These are phyloP conservation scores for Sporothrix globosa DNA, from an alignment of 2,329 filamentous ascomycete species.

Conservation along the genomic window DNA sequence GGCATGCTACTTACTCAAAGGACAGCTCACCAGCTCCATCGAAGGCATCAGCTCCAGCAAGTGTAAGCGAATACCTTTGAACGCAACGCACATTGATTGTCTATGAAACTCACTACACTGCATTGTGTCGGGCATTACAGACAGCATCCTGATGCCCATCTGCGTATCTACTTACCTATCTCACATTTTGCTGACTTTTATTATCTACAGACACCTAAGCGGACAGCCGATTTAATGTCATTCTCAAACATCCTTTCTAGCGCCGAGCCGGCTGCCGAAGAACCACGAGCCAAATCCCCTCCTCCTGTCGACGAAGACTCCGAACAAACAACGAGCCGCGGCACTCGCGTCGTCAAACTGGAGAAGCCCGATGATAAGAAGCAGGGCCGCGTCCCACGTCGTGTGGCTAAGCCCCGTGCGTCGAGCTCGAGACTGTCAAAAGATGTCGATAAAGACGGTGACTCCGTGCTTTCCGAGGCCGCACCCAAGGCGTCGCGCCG, in stretches of 20 bases:
- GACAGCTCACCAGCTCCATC: conserved; percentile 49
- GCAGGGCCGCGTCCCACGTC: conserved; percentile 28
- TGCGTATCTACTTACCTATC: not conserved
- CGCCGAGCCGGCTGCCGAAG: conserved; percentile 64
- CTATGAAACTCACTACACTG: no score
- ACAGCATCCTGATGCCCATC: not conserved
- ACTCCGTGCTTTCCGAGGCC: conserved; percentile 40
- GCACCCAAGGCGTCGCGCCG: conserved; percentile 55
- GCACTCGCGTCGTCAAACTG: conserved; percentile 35
- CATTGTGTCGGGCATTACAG: no score
- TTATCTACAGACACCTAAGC: conserved; percentile 63
- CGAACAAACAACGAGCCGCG: conserved; percentile 28
- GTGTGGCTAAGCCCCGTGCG: conserved; percentile 34
- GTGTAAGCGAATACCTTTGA: conserved; percentile 42
- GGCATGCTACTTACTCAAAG: conserved; percentile 43
- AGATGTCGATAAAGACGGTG: conserved; percentile 55
- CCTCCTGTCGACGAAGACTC: conserved; percentile 36
- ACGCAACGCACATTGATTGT: not conserved
- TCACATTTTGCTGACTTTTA: not conserved
- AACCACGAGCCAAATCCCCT: conserved; percentile 54
- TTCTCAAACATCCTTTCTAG: conserved; percentile 93
- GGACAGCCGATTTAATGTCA: conserved; percentile 86
- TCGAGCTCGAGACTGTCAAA: conserved; percentile 46
- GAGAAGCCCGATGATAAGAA: conserved; percentile 38
- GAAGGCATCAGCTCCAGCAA: conserved; percentile 47